Conservation (phyloP, 192 early-diverging fungal species). For the Podila verticillata region DNA sequence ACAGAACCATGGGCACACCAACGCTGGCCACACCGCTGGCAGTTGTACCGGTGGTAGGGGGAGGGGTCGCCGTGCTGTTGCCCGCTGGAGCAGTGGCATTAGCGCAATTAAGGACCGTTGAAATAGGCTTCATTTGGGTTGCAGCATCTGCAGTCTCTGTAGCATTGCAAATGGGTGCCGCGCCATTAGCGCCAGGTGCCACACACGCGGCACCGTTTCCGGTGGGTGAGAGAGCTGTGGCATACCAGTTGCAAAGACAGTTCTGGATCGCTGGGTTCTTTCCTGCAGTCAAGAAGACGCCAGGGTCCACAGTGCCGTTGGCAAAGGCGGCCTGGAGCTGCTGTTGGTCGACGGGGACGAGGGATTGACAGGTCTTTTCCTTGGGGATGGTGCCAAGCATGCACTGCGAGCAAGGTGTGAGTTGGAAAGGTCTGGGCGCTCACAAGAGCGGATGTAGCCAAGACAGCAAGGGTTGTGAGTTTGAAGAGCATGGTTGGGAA, state of each 20-base stretch:
- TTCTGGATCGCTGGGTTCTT: constrained; percentile 6
- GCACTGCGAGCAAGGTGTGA: constrained; percentile 15
- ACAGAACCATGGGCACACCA: neutral
- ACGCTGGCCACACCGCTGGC: neutral
- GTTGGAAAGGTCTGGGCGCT: neutral
- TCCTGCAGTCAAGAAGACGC: neutral
- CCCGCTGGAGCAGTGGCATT: neutral
- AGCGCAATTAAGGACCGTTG: constrained; percentile 4
- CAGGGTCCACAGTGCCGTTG: neutral
- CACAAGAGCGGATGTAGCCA: neutral
- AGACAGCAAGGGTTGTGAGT: neutral
- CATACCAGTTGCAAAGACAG: constrained; percentile 22
- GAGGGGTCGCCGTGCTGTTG: neutral
- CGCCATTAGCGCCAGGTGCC: neutral
- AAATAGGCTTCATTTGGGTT: constrained; percentile 7
- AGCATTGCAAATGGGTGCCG: constrained; percentile 13
- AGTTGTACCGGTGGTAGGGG: neutral
- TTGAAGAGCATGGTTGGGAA: constrained; percentile 16
- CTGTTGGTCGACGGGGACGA: constrained; percentile 7
- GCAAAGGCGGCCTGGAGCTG: constrained; percentile 8
- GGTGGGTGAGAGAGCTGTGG: neutral
- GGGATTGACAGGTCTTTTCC: neutral
- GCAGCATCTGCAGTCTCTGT: neutral
- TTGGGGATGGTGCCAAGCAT: constrained; percentile 5
- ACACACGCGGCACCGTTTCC: constrained; percentile 11